Base-by-base conservation (phyloP, 345 rosid species). In the Crucihimalaya himalaica region DNA sequence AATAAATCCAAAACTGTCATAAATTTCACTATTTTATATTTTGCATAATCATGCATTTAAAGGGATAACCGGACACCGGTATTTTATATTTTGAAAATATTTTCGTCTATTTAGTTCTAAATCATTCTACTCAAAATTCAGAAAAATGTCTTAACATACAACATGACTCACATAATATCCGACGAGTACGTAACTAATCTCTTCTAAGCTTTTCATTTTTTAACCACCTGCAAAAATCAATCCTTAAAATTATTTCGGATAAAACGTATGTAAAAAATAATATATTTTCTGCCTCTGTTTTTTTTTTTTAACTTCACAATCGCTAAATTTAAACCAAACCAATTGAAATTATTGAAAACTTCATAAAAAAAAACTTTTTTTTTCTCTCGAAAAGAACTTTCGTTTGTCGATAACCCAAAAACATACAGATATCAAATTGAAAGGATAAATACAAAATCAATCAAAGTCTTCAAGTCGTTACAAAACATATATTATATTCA, bases 381-480 rank as follows among this genome's bases (percentile, higher is more conserved):
- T 6, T 27, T 53, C 27, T 8, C 5, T 52, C 27, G 66, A 34
- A 18, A 16, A 67, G 7, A 72, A 28, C 42, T 39, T 61, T 29
- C 23, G 15, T 40, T 62, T 10, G 55, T 72, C 55, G 48, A 54
- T 54, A 53, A 31, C 68, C 59, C 68, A 60, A 40, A 57, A 46
- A 59, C 57, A 48, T 53, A 52, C 29, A 53, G 18, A 52, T 42
- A 32, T 72, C 54, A 31, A 42, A 45, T 6, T 72, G 76, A 63
- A 60, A 50, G 35, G 55, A 72, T 28, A 63, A 31, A 15, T 31
- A 72, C 55, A 72, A 72, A 71, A 51, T 20, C 18, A 37, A 50
- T 39, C n/a, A 11, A 51, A 42, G 23, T 15, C 54, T 9, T 8
- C 34, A 51, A 18, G 8, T 9, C 16, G 32, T 28, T 51, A 16